These are phyloP conservation scores for Aspergillus campestris DNA, from an alignment of 495 filamentous ascomycete species.

Conservation along the genomic window DNA sequence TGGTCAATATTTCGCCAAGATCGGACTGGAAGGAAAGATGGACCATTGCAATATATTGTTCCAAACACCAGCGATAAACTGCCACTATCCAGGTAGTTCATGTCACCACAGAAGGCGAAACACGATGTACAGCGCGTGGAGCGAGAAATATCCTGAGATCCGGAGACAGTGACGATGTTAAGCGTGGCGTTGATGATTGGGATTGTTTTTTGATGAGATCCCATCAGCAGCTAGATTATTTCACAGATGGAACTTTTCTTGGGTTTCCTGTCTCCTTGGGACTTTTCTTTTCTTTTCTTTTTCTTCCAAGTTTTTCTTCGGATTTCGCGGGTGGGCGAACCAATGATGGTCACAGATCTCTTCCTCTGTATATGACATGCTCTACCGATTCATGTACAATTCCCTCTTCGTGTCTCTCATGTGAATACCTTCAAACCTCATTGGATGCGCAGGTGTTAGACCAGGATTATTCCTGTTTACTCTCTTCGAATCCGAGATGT, in stretches of 20 bases:
- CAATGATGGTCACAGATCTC: not conserved
- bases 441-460: slow-evolving; percentile 10
- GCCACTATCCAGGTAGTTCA: too few relatives aligned
- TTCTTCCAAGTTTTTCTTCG: slow-evolving; percentile 9
- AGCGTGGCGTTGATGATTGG: slow-evolving; percentile 15
- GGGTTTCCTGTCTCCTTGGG: slow-evolving; percentile 4
- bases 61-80: too few relatives aligned
- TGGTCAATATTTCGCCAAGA: too few relatives aligned
- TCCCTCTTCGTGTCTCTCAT: slow-evolving; percentile 8
- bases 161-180: too few relatives aligned
- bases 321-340: slow-evolving; percentile 9
- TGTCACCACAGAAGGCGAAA: too few relatives aligned
- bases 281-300: slow-evolving; percentile 14
- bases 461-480: slow-evolving; percentile 3
- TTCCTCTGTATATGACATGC: slow-evolving; percentile 6
- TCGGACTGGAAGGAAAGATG: too few relatives aligned
- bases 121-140: too few relatives aligned
- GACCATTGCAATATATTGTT: too few relatives aligned
- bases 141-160: too few relatives aligned
- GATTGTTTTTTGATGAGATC: too few relatives aligned
- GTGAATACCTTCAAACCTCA: not conserved
- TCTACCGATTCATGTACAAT: slow-evolving; percentile 7
- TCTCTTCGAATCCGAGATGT: not conserved
- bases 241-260: not conserved
- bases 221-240: too few relatives aligned